Percentiles rank a stretch among this genome's conserved stretches.
phyloP scores from a whole-genome alignment of 257 asterid species.

The Salvia hispanica region DNA sequence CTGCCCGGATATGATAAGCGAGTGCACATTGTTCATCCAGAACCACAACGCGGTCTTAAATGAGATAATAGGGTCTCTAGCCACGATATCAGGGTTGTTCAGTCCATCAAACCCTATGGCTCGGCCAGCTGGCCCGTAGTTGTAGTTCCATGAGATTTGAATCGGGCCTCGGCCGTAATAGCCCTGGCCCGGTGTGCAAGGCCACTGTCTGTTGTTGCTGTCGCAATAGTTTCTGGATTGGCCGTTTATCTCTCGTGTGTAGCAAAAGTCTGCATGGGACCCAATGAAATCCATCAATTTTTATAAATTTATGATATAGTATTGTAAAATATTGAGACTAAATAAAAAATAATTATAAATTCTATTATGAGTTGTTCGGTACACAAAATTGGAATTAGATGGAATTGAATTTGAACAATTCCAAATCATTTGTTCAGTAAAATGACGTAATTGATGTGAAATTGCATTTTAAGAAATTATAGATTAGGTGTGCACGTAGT shows the following conservation, averaged over 20 bases:
- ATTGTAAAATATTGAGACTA: too few relatives aligned
- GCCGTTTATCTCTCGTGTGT: constrained; percentile 10
- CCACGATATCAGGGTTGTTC: constrained; percentile 43
- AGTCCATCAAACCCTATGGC: constrained; percentile 47
- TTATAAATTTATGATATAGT: too few relatives aligned
- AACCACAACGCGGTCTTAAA: constrained; percentile 39
- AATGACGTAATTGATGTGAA: too few relatives aligned
- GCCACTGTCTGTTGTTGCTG: constrained; percentile 33
- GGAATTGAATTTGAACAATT: too few relatives aligned
- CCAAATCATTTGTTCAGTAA: too few relatives aligned
- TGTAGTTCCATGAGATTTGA: constrained; percentile 55
- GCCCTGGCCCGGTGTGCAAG: constrained; percentile 33
- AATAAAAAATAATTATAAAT: too few relatives aligned
- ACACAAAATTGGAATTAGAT: too few relatives aligned
- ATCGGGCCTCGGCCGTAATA: constrained; percentile 56
- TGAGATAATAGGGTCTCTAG: constrained; percentile 35
- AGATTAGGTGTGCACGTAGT: too few relatives aligned
- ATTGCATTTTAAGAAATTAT: too few relatives aligned
- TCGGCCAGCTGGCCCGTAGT: constrained; percentile 51
- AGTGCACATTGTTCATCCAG: constrained; percentile 25
- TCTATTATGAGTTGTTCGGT: too few relatives aligned
- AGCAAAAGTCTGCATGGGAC: neutral
- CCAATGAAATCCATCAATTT: too few relatives aligned
- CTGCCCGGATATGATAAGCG: neutral
- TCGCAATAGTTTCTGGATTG: constrained; percentile 42